phyloP scores from a whole-genome alignment of 768 basidiomycete species.

The Mrakia hoshinonis region DNA sequence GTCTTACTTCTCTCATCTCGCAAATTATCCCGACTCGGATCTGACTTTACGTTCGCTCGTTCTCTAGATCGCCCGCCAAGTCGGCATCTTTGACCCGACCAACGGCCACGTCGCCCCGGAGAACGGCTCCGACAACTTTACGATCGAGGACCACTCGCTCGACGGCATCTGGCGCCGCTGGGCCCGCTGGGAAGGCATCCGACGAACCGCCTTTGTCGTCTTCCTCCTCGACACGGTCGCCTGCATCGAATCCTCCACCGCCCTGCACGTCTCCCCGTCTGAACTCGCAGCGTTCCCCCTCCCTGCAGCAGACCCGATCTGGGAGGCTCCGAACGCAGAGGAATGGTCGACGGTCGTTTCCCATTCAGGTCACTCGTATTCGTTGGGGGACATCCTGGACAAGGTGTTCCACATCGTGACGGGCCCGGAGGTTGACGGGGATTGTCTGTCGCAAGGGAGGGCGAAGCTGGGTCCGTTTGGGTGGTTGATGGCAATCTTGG shows the following conservation, averaged over 20 bases:
- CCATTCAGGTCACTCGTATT: background rate
- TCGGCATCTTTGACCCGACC: slow-evolving; percentile 39
- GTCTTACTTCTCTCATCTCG: background rate
- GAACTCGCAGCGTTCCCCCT: slow-evolving; percentile 41
- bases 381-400: background rate
- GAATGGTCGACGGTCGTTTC: slow-evolving; percentile 39
- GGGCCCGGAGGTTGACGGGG: background rate
- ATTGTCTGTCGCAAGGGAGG: slow-evolving; percentile 1
- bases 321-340: slow-evolving; percentile 39
- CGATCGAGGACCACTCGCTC: slow-evolving; percentile 30
- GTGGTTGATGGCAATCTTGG: slow-evolving; percentile 39
- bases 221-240: slow-evolving; percentile 43
- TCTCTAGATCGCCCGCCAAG: slow-evolving; percentile 39
- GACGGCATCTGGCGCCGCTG: slow-evolving; percentile 41
- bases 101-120: slow-evolving; percentile 35
- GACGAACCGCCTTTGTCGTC: slow-evolving; percentile 39
- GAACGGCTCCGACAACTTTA: background rate
- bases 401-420: background rate
- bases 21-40: background rate
- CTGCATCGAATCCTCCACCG: slow-evolving; percentile 40
- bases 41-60: background rate
- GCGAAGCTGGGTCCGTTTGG: slow-evolving; percentile 41
- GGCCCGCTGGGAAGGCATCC: slow-evolving; percentile 41
- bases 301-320: slow-evolving; percentile 41
- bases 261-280: slow-evolving; percentile 35